Percentiles rank a stretch among this genome's conserved stretches.
Conservation (phyloP, 148 eudicot species). For the Persicaria maculosa region DNA sequence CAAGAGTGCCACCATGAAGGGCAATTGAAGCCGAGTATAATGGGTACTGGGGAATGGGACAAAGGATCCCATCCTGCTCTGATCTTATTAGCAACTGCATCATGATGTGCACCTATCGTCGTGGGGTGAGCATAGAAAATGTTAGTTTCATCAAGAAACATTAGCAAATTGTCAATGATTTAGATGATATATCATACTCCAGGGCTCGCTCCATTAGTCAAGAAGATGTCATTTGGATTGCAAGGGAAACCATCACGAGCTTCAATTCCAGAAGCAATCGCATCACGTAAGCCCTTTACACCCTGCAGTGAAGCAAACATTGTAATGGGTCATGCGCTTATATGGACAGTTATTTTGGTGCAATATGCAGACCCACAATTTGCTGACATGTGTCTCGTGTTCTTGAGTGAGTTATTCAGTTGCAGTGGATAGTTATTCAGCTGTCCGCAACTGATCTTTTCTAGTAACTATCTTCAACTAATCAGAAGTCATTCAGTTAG, state of each 20-base stretch:
- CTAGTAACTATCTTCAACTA: background rate
- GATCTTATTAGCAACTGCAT: constrained; percentile 87
- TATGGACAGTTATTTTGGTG: too few relatives aligned
- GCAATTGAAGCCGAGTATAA: constrained; percentile 95
- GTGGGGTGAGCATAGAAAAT: background rate
- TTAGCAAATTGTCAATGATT: background rate
- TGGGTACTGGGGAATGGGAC: constrained; percentile 97
- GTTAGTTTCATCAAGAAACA: background rate
- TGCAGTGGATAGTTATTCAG: too few relatives aligned
- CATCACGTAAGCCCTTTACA: constrained; percentile 80
- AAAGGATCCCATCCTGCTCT: constrained; percentile 82
- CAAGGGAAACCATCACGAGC: constrained; percentile 89
- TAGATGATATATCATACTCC: constrained; percentile 20
- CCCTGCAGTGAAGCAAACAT: constrained; percentile 38
- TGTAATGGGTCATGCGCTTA: background rate
- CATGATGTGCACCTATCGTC: constrained; percentile 82
- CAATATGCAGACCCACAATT: too few relatives aligned
- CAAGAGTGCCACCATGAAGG: constrained; percentile 94
- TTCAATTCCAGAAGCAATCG: constrained; percentile 90
- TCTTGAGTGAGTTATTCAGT: too few relatives aligned
- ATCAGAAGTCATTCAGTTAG: background rate
- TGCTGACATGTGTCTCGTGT: too few relatives aligned
- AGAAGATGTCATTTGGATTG: constrained; percentile 81
- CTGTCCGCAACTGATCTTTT: too few relatives aligned
- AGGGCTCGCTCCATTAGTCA: constrained; percentile 92